Evolutionary conservation across 2,329 filamentous ascomycete species (phyloP).

Genomic region (Davidsoniella virescens): DNA sequence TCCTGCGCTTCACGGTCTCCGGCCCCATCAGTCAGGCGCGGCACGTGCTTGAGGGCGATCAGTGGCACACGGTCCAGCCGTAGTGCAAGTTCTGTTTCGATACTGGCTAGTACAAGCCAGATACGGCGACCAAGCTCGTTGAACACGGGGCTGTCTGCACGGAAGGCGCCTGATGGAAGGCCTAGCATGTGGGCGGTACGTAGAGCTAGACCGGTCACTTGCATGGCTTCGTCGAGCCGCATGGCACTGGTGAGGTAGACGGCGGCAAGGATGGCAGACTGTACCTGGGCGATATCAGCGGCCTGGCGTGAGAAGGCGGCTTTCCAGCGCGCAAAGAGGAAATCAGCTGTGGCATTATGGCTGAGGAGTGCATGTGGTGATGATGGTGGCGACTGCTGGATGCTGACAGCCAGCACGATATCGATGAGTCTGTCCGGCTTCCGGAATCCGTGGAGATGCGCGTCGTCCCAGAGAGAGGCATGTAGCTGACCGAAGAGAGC

Average conservation of each 20-base stretch:
- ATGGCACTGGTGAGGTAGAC: not conserved
- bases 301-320: not conserved
- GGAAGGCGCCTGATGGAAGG: conserved; percentile 6
- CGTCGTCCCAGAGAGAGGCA: not conserved
- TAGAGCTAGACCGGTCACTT: not conserved
- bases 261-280: conserved; percentile 5
- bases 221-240: conserved; percentile 5
- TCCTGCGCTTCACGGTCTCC: not conserved
- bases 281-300: conserved; percentile 4
- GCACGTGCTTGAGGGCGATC: conserved; percentile 5
- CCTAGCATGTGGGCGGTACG: conserved; percentile 8
- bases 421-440: not conserved
- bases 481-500: not conserved
- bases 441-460: not conserved
- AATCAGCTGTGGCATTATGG: not conserved
- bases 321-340: conserved; percentile 7
- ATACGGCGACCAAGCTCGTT: conserved; percentile 9
- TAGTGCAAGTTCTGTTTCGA: conserved; percentile 6
- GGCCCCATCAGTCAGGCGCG: conserved; percentile 5
- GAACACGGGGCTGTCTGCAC: not conserved
- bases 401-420: conserved; percentile 2
- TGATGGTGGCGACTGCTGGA: not conserved
- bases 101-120: conserved; percentile 5
- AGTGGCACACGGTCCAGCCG: conserved; percentile 2
- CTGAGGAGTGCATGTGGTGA: too few relatives aligned